phyloP scores from a whole-genome alignment of 2,329 filamentous ascomycete genomes.

The Colletotrichum camelliae region DNA sequence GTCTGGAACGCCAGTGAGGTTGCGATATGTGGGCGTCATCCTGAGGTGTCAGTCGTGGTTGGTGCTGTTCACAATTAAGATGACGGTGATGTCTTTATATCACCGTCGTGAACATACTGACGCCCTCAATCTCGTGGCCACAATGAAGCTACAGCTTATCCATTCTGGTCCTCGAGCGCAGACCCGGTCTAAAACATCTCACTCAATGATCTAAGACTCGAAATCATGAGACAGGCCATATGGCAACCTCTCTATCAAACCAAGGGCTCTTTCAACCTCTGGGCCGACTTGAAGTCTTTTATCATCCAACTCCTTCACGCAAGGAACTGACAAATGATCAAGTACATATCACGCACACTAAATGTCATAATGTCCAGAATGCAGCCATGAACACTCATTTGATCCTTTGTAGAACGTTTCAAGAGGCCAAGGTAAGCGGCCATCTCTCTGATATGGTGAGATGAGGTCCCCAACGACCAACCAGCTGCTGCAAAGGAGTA shows the following conservation, averaged over 20 bases:
- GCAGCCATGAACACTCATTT: too few species aligned
- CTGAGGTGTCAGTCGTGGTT: not conserved
- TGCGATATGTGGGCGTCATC: not conserved
- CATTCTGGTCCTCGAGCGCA: not conserved
- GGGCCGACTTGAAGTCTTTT: not conserved
- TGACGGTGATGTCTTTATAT: not conserved
- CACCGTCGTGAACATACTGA: accelerated
- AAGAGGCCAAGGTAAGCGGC: not conserved
- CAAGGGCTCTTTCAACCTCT: not conserved
- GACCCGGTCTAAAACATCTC: not conserved
- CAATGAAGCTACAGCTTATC: not conserved
- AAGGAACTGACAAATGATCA: not conserved
- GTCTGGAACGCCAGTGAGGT: not conserved
- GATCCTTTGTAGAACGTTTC: not conserved
- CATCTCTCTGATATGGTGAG: not conserved
- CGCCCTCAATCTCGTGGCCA: not conserved
- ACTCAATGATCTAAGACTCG: not conserved
- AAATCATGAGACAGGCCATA: not conserved
- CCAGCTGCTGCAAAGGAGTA: not conserved
- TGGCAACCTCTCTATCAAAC: not conserved
- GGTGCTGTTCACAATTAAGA: not conserved
- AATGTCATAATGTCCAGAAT: not conserved
- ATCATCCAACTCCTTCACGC: not conserved
- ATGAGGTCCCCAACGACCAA: not conserved
- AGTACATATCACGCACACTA: not conserved